Evolutionary conservation across 331 rosid species (phyloP), one percentile per base, ranked within the genome.

Genomic region (Prunus yedoensis): DNA sequence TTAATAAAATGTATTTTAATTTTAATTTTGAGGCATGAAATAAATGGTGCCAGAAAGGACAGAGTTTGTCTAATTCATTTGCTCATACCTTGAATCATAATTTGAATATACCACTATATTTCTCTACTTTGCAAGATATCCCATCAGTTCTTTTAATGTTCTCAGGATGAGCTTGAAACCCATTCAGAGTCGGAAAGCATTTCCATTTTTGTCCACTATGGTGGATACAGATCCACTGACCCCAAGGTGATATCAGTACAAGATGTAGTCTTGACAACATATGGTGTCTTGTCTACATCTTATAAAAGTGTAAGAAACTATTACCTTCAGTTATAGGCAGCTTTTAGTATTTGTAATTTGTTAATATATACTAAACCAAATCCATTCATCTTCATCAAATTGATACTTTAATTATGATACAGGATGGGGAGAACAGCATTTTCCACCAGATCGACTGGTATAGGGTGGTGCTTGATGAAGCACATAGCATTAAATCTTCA

Each of bases 391-490:
- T 70, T 14, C 9, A 18, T 32, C 4, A 16, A 65, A 46, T 13
- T 23, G 18, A 61, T 38, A 21, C 46, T 53, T 68, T 12, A 32
- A 20, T 51, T 59, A 43, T 71, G 10, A 18, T 65, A 63, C 85
- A 91, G 98, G 93, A 87, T 57, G 73, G 78, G 62, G 92, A 80
- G 78, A 38, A 74, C 32, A 89, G 97, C 79, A 84, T 93, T 78
- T 91, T 89, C 81, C 87, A 91, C 82, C 84, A 47, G 80, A 83
- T 93, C 60, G 82, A 82, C 60, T 93, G 97, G 98, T 79, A 83
- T 71, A 91, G 98, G 85, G 96, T 93, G 74, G 98, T 93, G 82
- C 87, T 93, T 45, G 98, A 93, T 21, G 98, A 93, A 91, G 98
- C 98, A 75, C 98, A 93, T 77, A 82, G 84, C 53, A 93, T 93